Percentiles rank a stretch among this genome's conserved stretches.
Conservation (phyloP, 208 protist species). For the Acanthamoeba castellanii region DNA sequence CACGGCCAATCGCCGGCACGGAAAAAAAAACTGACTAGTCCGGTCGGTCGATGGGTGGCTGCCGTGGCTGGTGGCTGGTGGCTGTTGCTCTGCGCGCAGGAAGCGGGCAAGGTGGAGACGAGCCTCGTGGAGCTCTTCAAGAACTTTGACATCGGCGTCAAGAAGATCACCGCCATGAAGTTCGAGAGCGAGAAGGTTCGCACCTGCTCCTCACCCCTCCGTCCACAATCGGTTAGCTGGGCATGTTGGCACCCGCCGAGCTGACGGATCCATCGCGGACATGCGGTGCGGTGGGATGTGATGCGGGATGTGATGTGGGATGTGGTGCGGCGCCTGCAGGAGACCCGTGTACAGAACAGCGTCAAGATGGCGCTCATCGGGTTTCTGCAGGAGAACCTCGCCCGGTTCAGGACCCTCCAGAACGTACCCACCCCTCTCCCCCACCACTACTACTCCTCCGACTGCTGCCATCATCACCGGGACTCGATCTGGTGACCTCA, state of each 20-base stretch:
- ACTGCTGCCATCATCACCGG: too few relatives aligned
- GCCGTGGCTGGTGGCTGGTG: too few relatives aligned
- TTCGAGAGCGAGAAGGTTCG: constrained; percentile 6
- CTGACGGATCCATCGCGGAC: too few relatives aligned
- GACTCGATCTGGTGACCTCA: too few relatives aligned
- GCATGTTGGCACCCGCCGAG: too few relatives aligned
- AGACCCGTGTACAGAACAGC: not conserved
- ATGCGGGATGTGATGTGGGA: too few relatives aligned
- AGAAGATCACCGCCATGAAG: constrained; percentile 38
- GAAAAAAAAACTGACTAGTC: too few relatives aligned
- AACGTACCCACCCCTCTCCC: not conserved
- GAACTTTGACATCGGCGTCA: constrained; percentile 70
- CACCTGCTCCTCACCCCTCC: not conserved
- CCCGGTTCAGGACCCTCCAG: constrained; percentile 12
- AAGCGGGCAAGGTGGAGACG: constrained; percentile 44
- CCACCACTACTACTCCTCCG: not conserved
- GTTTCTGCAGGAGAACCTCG: constrained; percentile 64
- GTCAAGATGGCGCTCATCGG: constrained; percentile 43
- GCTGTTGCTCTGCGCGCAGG: not conserved
- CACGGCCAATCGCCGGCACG: not conserved
- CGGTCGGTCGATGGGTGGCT: not conserved
- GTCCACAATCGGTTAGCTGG: too few relatives aligned
- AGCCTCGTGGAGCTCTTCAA: constrained; percentile 39
- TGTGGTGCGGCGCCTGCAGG: too few relatives aligned
- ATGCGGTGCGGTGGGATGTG: not conserved